A percentile compares a stretch with the other conserved stretches of the same genome.
Evolutionary conservation across 140 eudicot species (phyloP).

Genomic region (Flaveria floridana): DNA sequence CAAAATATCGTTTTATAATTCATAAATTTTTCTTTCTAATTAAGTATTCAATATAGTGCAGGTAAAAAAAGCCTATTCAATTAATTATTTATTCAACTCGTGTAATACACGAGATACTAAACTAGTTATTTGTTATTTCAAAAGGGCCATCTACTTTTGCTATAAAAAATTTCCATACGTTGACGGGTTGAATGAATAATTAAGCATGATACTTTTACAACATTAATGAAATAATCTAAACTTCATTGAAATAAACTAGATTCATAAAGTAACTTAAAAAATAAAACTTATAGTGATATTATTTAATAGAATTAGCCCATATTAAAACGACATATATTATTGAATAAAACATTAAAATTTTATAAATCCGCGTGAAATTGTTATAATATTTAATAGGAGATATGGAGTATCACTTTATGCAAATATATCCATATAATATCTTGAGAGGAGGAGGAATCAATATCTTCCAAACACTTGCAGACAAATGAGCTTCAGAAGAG

Average conservation of each 20-base stretch:
- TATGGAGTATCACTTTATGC: slow-evolving; percentile 43
- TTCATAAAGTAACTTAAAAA: neutral
- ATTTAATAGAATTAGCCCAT: neutral
- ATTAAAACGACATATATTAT: neutral
- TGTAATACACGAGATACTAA: too few species aligned
- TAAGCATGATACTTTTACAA: too few species aligned
- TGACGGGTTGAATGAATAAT: too few species aligned
- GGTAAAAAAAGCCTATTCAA: too few species aligned
- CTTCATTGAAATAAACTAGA: neutral
- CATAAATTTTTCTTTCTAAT: too few species aligned
- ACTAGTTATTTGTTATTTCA: too few species aligned
- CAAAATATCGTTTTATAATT: too few species aligned
- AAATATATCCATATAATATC: slow-evolving; percentile 30
- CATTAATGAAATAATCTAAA: too few species aligned
- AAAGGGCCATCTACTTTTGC: too few species aligned
- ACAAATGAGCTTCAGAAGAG: slow-evolving; percentile 76
- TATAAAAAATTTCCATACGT: too few species aligned
- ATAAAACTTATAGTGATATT: neutral
- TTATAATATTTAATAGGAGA: slow-evolving; percentile 27
- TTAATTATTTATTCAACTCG: too few species aligned
- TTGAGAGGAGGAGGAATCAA: slow-evolving; percentile 37
- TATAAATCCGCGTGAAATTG: slow-evolving; percentile 33
- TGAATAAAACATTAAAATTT: slow-evolving; percentile 18
- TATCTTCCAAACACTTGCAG: slow-evolving; percentile 75
- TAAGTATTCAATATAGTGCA: too few species aligned